A percentile compares a stretch with the other conserved stretches of the same genome.
These are phyloP conservation scores for Amphichorda felina DNA, from an alignment of 2,329 filamentous ascomycete species.

Conservation along the genomic window DNA sequence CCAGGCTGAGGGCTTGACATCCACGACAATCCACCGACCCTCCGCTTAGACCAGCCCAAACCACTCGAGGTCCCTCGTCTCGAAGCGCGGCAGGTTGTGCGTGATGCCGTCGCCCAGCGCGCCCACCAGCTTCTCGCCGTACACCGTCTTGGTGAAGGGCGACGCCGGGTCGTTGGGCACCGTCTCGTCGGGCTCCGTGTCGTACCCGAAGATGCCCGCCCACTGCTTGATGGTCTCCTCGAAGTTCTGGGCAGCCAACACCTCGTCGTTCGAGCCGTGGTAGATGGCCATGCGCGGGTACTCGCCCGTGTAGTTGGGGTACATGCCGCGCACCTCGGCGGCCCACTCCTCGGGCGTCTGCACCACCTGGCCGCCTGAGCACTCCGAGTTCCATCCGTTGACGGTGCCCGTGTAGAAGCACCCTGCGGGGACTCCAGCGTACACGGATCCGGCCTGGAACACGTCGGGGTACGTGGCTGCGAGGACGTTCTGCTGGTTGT, in stretches of 20 bases:
- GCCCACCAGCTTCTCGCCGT: slow-evolving; percentile 18
- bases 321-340: slow-evolving; percentile 29
- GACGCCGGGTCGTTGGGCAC: slow-evolving; percentile 14
- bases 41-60: slow-evolving; percentile 7
- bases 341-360: slow-evolving; percentile 35
- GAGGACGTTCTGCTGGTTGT: slow-evolving; percentile 24
- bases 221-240: slow-evolving; percentile 45
- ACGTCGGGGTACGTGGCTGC: slow-evolving; percentile 33
- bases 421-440: slow-evolving; percentile 29
- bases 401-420: slow-evolving; percentile 29
- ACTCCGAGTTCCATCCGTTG: slow-evolving; percentile 37
- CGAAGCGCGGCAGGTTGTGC: slow-evolving; percentile 18
- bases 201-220: slow-evolving; percentile 33
- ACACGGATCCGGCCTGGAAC: slow-evolving; percentile 30
- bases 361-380: slow-evolving; percentile 31
- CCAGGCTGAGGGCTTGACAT: too few species aligned
- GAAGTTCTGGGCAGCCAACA: slow-evolving; percentile 38
- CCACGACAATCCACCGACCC: neutral
- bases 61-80: slow-evolving; percentile 13
- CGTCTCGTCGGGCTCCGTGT: slow-evolving; percentile 12
- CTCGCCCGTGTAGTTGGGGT: slow-evolving; percentile 35
- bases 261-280: slow-evolving; percentile 40
- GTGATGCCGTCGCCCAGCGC: slow-evolving; percentile 18
- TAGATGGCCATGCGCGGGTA: slow-evolving; percentile 45
- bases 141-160: slow-evolving; percentile 18